phyloP scores from a whole-genome alignment of 169 alveolate species.

The Plasmodium malariae region DNA sequence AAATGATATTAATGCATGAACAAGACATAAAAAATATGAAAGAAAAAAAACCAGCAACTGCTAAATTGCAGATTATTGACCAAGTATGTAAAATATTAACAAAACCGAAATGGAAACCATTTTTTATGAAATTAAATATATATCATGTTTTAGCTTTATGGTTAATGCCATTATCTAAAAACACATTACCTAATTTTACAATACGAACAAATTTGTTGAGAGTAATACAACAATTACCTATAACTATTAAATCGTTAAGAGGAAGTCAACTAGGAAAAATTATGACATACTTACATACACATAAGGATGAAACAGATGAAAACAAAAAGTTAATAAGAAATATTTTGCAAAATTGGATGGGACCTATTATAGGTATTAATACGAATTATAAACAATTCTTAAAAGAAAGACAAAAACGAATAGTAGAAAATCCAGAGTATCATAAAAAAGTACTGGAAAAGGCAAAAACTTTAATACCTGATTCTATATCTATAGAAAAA shows the following conservation, averaged over 20 bases:
- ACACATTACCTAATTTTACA: conserved; percentile 87
- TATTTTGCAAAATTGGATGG: conserved; percentile 89
- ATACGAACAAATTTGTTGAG: conserved; percentile 86
- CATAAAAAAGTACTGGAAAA: conserved; percentile 70
- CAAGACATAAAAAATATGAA: conserved; percentile 82
- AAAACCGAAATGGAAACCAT: conserved; percentile 88
- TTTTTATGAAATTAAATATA: conserved; percentile 87
- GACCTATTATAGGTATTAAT: conserved; percentile 87
- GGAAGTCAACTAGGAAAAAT: conserved; percentile 88
- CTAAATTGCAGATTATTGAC: conserved; percentile 87
- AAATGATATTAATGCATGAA: conserved; percentile 83
- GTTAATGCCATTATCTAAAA: conserved; percentile 87
- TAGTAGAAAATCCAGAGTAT: conserved; percentile 71
- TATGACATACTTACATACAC: conserved; percentile 87
- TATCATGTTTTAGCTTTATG: conserved; percentile 88
- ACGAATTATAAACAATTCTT: conserved; percentile 78
- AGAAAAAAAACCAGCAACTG: conserved; percentile 88
- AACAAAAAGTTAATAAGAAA: conserved; percentile 85
- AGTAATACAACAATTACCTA: conserved; percentile 84
- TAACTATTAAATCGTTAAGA: conserved; percentile 85
- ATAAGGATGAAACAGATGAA: conserved; percentile 87
- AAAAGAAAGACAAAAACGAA: conserved; percentile 75
- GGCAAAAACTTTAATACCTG: conserved; percentile 72
- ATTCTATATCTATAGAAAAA: conserved; percentile 61
- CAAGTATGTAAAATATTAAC: conserved; percentile 82